A percentile compares a stretch with the other conserved stretches of the same genome.
Conservation (phyloP, 192 early-diverging fungal genomes). For the Entomortierella parvispora region DNA sequence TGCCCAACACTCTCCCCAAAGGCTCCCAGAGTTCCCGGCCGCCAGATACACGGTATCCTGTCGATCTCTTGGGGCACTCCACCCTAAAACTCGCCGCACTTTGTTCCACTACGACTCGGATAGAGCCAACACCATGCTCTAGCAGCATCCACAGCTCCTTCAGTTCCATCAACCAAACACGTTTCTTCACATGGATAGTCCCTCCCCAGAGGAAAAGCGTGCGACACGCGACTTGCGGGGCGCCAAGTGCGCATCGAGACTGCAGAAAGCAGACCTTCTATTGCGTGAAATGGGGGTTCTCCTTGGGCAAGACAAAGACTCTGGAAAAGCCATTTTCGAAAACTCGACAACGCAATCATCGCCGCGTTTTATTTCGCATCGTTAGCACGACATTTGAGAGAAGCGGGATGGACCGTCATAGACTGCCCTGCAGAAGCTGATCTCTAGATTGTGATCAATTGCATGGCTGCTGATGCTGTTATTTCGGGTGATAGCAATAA, state of each 20-base stretch:
- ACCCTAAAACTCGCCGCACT: neutral
- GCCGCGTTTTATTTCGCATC: neutral
- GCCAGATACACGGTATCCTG: neutral
- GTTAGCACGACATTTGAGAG: neutral
- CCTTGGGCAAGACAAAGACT: neutral
- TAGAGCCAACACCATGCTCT: neutral
- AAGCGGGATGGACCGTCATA: neutral
- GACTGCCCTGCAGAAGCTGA: conserved; percentile 11
- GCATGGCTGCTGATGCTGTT: neutral
- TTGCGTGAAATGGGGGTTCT: conserved; percentile 5
- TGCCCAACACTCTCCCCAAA: neutral
- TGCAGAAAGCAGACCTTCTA: neutral
- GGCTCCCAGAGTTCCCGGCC: neutral
- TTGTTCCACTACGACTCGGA: neutral
- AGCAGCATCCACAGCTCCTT: neutral
- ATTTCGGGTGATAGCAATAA: conserved; percentile 8
- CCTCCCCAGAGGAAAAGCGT: conserved; percentile 7
- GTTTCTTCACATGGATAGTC: neutral
- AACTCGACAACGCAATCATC: neutral
- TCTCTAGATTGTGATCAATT: neutral
- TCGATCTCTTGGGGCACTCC: neutral
- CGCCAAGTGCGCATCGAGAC: neutral
- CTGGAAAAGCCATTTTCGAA: conserved; percentile 3
- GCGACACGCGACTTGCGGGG: neutral
- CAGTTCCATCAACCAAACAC: neutral